Base-by-base conservation (phyloP, 306 rosid species). In the Rosa multiflora region DNA sequence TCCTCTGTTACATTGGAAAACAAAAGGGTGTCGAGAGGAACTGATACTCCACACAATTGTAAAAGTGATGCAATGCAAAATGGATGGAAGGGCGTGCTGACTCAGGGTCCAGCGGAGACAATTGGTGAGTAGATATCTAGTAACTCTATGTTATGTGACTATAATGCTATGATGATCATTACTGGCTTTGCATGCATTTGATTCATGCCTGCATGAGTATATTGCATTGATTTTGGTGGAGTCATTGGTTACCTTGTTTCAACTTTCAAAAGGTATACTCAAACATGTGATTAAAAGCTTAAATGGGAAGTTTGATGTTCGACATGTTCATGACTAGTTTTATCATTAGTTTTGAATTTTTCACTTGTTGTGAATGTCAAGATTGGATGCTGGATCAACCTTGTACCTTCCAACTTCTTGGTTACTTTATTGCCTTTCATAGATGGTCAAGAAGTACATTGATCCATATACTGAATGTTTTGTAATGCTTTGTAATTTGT, bases 61-160 rank as follows among this genome's bases (percentile, higher is more conserved):
- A 87, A 78, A 53, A 83, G 79, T 67, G 85, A 76, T 23, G 71
- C 64, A 76, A 51, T 79, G 79, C 85, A 82, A 79, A 75, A 79
- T 82, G 86, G 83, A 76, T 83, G 78, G 61, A 80, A 75, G 80
- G 78, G 73, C 63, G 83, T 79, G 80, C 93, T 76, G 32, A 82
- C 84, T 48, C 87, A 43, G 61, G 89, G 89, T 49, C 78, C 84
- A 40, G 88, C 75, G 75, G 92, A 89, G 83, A 83, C 97, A 73
- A 87, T 87, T 42, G 97, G 99, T 94, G 82, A 86, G 97, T 82
- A 3, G 66, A 59, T 78, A 64, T 70, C 68, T 72, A 68, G 64
- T 40, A 23, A 55, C 35, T 79, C 81, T 61, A 37, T 40, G 29
- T 17, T 5, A 15, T 20, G 73, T 18, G 29, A 15, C 21, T 40